These are phyloP conservation scores for Teunomyces stri DNA, from an alignment of 805 yeast genomes.

Conservation along the genomic window DNA sequence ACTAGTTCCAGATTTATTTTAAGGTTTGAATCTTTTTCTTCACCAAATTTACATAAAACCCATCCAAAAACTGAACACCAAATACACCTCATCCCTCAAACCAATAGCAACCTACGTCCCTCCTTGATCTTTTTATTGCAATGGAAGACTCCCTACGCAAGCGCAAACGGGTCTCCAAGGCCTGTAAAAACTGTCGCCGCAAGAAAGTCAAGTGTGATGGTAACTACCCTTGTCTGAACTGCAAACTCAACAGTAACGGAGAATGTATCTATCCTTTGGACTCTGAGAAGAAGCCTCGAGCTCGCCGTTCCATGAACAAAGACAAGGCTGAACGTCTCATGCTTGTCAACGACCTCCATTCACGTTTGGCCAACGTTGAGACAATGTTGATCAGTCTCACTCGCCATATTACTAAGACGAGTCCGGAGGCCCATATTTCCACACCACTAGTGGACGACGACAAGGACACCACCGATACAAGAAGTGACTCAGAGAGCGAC, in stretches of 20 bases:
- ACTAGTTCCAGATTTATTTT: not conserved
- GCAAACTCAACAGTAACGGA: slow-evolving; percentile 14
- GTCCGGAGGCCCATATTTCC: slow-evolving; percentile 6
- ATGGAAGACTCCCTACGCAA: slow-evolving; percentile 1
- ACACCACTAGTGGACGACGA: slow-evolving; percentile 7
- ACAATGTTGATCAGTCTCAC: slow-evolving; percentile 15
- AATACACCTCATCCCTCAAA: too few relatives aligned
- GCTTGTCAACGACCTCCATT: slow-evolving; percentile 9
- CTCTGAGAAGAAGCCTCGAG: slow-evolving; percentile 16
- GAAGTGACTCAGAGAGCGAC: slow-evolving; percentile 3
- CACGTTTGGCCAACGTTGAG: slow-evolving; percentile 15
- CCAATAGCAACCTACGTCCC: too few relatives aligned
- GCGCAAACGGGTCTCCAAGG: slow-evolving; percentile 15
- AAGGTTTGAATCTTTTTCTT: not conserved
- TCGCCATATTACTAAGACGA: slow-evolving; percentile 4
- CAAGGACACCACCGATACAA: slow-evolving; percentile 13
- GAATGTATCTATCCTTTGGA: slow-evolving; percentile 17
- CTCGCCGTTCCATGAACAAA: slow-evolving; percentile 1
- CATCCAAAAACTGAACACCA: not conserved
- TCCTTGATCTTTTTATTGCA: too few relatives aligned
- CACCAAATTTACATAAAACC: not conserved
- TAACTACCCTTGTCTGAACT: slow-evolving; percentile 20
- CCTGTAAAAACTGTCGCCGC: slow-evolving; percentile 48
- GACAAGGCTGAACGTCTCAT: not conserved
- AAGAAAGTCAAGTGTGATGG: slow-evolving; percentile 42